Evolutionary conservation across 306 rosid species (phyloP), one percentile per base, ranked within the genome.

Genomic region (Elaeagnus macrophylla): DNA sequence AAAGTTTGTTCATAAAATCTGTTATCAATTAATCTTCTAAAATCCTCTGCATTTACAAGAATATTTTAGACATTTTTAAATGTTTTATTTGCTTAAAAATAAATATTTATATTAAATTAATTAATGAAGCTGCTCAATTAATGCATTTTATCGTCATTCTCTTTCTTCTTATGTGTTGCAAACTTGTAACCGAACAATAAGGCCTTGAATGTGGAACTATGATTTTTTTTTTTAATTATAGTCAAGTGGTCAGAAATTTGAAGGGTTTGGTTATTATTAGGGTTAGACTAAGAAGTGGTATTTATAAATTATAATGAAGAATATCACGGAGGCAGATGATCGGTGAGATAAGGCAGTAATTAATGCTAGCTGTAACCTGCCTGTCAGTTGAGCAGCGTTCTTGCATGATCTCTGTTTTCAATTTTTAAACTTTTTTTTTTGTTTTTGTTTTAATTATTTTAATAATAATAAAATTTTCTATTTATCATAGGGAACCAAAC

Each of bases 371-470:
- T 93, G 95, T 81, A 87, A 84, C 53, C 73, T 67, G 77, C 55
- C 85, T 93, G 99, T 93, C 87, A 78, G 88, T 82, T 75, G 72
- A 71, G 82, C 96, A 82, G 96, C 75, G 72, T 84, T 93, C 88
- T 80, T 87, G 99, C 94, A 81, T 87, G 99, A 93, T 87, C 94
- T 75, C 11, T 60, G 49, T 48, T 66, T 48, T 56, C 25, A 17
- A 10, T 56, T 69, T 51, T 17, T 18, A 49, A n/a, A n/a, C n/a
- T n/a, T n/a, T n/a, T n/a, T n/a, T n/a, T 32, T 43, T 15, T 39
- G 9, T 51, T 45, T 9, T 49, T 38, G 38, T 17, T 11, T 47
- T 13, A 45, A 52, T 47, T 16, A 51, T 11, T 9, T 9, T 42
- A 41, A 3, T 52, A 65, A 50, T 59, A 51, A 54, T 53, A 57